Evolutionary conservation across 2,329 filamentous ascomycete species (phyloP).

Genomic region (Diplodia mutila): DNA sequence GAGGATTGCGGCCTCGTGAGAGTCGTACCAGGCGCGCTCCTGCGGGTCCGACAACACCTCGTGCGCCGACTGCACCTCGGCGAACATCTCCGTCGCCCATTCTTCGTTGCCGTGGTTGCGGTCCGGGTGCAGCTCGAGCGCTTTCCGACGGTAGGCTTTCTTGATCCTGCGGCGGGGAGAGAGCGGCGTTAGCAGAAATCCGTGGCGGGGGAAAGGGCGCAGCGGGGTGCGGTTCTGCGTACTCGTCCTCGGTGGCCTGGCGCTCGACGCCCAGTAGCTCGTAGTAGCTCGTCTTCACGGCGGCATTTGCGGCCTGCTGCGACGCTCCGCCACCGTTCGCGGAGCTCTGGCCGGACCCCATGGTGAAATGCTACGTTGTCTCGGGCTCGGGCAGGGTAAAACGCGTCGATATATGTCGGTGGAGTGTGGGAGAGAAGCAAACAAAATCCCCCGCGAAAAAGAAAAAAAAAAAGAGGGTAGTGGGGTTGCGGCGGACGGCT

Average conservation of each 20-base stretch:
- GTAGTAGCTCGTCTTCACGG: slow-evolving; percentile 78
- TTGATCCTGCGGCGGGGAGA: slow-evolving; percentile 69
- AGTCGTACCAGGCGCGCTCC: slow-evolving; percentile 97
- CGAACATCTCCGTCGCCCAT: slow-evolving; percentile 80
- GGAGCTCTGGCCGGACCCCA: slow-evolving; percentile 54
- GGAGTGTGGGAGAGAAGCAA: neutral
- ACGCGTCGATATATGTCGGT: neutral
- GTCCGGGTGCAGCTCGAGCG: slow-evolving; percentile 92
- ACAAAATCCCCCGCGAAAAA: neutral
- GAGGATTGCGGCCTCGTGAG: slow-evolving; percentile 84
- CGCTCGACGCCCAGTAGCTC: slow-evolving; percentile 76
- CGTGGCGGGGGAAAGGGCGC: neutral
- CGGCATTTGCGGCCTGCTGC: slow-evolving; percentile 30
- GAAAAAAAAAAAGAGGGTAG: neutral
- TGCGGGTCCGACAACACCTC: slow-evolving; percentile 95
- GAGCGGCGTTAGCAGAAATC: neutral
- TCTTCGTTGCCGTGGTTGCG: slow-evolving; percentile 88
- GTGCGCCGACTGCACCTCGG: slow-evolving; percentile 90
- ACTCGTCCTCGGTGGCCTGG: slow-evolving; percentile 81
- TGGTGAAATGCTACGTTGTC: slow-evolving; percentile 29
- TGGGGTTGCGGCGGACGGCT: neutral
- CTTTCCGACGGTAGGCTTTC: slow-evolving; percentile 87
- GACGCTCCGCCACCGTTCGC: slow-evolving; percentile 32
- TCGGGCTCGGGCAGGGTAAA: too few species aligned
- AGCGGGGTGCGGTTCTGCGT: slow-evolving; percentile 34